Percentiles rank a stretch among this genome's conserved stretches.
These are phyloP conservation scores for Claviceps capensis DNA, from an alignment of 2,329 filamentous ascomycete species.

Conservation along the genomic window DNA sequence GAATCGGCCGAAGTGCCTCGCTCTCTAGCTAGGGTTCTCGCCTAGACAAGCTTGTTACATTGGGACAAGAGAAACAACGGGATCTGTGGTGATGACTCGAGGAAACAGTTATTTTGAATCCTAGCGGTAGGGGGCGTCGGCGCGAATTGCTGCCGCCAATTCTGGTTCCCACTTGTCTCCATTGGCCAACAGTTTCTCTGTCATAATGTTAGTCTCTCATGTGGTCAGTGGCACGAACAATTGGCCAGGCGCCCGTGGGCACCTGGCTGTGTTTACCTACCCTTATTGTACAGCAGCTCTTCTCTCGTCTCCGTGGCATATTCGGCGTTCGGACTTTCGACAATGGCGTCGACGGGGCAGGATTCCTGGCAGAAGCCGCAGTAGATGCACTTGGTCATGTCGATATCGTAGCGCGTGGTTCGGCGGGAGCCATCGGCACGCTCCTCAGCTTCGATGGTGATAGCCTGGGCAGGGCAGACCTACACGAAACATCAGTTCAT, in stretches of 20 bases:
- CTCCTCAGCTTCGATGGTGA: slow-evolving; percentile 98
- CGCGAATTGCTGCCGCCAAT: slow-evolving; percentile 78
- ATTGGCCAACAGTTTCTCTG: slow-evolving; percentile 74
- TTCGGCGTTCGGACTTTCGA: slow-evolving; percentile 49
- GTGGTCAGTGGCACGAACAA: neutral
- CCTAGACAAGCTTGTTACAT: neutral
- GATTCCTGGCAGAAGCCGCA: slow-evolving; percentile 98
- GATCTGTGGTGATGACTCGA: neutral
- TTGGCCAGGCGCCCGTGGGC: no score
- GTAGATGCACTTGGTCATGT: slow-evolving; percentile 99
- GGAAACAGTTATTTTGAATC: neutral
- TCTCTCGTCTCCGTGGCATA: slow-evolving; percentile 61
- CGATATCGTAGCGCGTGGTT: slow-evolving; percentile 96
- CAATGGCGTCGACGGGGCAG: slow-evolving; percentile 89
- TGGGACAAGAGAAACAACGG: neutral
- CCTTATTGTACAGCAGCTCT: slow-evolving; percentile 95
- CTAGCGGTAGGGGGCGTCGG: slow-evolving; percentile 84
- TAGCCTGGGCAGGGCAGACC: slow-evolving; percentile 94
- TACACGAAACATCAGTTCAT: slow-evolving; percentile 13
- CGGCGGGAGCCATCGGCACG: slow-evolving; percentile 88
- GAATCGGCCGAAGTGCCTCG: neutral
- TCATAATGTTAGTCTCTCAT: slow-evolving; percentile 11
- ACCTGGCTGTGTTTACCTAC: slow-evolving; percentile 17
- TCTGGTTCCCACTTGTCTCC: slow-evolving; percentile 98
- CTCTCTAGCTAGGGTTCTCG: neutral